Percentiles rank a stretch among this genome's conserved stretches.
phyloP scores from a whole-genome alignment of 306 rosid genomes.

The Geum urbanum region DNA sequence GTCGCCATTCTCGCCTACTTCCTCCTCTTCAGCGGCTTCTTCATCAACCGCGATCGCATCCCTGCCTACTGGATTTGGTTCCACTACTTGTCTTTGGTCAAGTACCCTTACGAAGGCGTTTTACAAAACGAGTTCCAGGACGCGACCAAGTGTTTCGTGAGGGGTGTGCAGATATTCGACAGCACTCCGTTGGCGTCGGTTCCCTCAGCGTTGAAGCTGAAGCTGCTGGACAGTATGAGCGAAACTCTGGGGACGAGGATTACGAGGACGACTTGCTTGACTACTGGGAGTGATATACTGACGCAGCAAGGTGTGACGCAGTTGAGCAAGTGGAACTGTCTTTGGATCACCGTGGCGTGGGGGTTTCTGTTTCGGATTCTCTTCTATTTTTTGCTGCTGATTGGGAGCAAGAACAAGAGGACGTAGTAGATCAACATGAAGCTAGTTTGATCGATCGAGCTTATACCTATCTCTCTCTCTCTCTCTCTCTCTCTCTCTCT shows the following conservation, averaged over 20 bases:
- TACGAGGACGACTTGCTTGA: constrained; percentile 67
- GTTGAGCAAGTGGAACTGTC: constrained; percentile 80
- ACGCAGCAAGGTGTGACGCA: constrained; percentile 61
- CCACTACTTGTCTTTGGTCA: constrained; percentile 75
- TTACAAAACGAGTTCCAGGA: constrained; percentile 67
- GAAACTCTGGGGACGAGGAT: constrained; percentile 51
- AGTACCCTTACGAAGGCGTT: constrained; percentile 81
- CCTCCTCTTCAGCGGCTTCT: constrained; percentile 89
- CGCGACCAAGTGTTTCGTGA: constrained; percentile 57
- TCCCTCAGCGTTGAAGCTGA: constrained; percentile 44
- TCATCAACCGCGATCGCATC: constrained; percentile 74
- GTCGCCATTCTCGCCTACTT: constrained; percentile 85
- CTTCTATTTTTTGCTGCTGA: constrained; percentile 59
- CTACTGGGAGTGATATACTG: constrained; percentile 69
- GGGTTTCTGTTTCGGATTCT: constrained; percentile 86
- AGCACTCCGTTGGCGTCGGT: constrained; percentile 53
- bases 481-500: not conserved
- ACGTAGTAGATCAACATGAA: constrained; percentile 29
- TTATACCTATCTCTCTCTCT: not conserved
- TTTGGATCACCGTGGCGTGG: constrained; percentile 84
- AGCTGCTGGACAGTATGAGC: constrained; percentile 63
- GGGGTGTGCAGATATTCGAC: constrained; percentile 82
- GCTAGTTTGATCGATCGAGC: not conserved
- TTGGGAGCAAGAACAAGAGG: constrained; percentile 97
- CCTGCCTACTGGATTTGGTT: constrained; percentile 93